Base-by-base conservation (phyloP, 2,329 filamentous ascomycete genomes). In the Claviceps spartinae region DNA sequence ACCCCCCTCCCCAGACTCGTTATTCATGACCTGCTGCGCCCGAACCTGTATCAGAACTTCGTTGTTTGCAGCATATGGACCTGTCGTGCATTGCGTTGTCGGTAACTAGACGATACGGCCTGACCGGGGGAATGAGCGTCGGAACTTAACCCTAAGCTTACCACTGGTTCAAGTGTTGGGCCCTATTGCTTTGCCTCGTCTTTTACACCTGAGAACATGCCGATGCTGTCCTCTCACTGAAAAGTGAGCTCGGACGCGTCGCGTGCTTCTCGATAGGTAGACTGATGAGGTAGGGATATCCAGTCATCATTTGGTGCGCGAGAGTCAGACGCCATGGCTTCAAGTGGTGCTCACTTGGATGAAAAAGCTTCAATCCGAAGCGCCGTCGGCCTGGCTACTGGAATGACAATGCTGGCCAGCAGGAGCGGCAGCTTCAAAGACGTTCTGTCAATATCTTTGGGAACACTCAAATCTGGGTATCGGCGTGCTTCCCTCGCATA, bases 71-170 rank as follows among this genome's bases (percentile, higher is more conserved):
- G 74, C 71, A 74, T 60, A 61, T 61, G 72, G 73, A 69, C 64
- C 54, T 62, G 64, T 66, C 64, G 63, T 63, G 67, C 22, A 61
- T 54, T 56, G 59, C 55, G 65, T 67, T 62, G 66, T 69, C 63
- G 57, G 62, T 62, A 63, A 61, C 60, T 63, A 57, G 64, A 65
- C 64, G 65, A 69, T 66, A 71, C 69, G 67, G 68, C 62, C 58
- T 52, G 58, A 58, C 65, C 63, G 72, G 70, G 78, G 76, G 79
- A 83, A 80, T 74, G 74, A 73, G 70, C 73, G 70, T 84, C 82
- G 88, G 86, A 90, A 90, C 86, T 90, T 95, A 95, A 95, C 90
- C 90, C 90, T 95, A 95, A 86, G 78, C 73, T 73, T 69, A 72
- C 65, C 68, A 73, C 81, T 85, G 86, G 87, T 81, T 67, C 60